Conservation (phyloP, 371 early-diverging fungal species). For the Mortierella sp. region DNA sequence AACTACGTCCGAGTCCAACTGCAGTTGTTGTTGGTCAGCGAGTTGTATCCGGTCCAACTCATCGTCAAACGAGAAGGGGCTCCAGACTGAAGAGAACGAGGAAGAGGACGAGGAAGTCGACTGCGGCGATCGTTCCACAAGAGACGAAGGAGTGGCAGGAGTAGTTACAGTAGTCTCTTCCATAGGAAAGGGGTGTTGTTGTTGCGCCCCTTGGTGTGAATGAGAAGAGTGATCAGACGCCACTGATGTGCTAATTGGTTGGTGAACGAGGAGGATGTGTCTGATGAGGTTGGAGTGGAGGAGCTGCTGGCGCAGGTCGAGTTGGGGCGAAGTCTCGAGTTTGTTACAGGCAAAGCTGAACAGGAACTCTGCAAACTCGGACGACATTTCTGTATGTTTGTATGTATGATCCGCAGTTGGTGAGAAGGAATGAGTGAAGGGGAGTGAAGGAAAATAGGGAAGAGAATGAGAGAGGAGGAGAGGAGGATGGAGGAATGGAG, state of each 20-base stretch:
- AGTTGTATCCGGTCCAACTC: constrained; percentile 48
- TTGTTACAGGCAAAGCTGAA: constrained; percentile 54
- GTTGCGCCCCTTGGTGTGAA: background rate
- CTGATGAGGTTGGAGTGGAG: constrained; percentile 56
- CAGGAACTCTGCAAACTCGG: constrained; percentile 43
- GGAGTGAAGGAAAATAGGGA: background rate
- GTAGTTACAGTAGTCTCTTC: background rate
- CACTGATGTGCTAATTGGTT: background rate
- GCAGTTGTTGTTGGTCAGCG: constrained; percentile 5
- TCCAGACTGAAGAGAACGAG: constrained; percentile 27
- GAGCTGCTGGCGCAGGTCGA: constrained; percentile 52
- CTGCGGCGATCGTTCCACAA: constrained; percentile 14
- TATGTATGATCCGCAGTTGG: background rate
- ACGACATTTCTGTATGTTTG: constrained; percentile 13
- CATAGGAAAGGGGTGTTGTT: background rate
- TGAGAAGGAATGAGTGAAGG: background rate
- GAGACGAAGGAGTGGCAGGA: background rate
- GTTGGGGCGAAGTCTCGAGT: constrained; percentile 44
- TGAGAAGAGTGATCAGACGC: constrained; percentile 11
- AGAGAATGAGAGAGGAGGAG: background rate
- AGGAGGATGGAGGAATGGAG: background rate
- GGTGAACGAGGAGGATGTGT: constrained; percentile 48
- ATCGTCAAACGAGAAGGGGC: constrained; percentile 39
- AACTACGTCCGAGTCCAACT: constrained; percentile 34
- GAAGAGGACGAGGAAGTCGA: constrained; percentile 19